Base-by-base conservation (phyloP, 306 rosid species). In the Gastrolobium bilobum region DNA sequence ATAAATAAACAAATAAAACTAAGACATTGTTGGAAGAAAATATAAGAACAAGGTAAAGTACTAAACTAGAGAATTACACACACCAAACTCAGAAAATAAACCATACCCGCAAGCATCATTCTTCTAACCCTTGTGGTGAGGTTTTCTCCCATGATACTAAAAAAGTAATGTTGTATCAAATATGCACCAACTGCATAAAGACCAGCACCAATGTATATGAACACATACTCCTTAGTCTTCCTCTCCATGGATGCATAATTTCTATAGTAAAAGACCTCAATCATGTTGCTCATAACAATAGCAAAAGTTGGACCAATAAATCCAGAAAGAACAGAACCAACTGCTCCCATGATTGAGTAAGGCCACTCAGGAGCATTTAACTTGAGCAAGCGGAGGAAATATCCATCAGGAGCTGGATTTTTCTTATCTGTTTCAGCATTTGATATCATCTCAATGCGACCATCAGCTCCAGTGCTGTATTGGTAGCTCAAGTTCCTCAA, bases 291-390 rank as follows among this genome's bases (percentile, higher is more conserved):
- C 99, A 95, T 95, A 38, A 95, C 98, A 83, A 95, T 95, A 7
- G 99, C 99, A 79, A 95, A 95, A 13, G 97, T 95, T 6, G 99
- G 98, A 37, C 99, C 97, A 26, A 95, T 95, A 73, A 92, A 93
- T 73, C 99, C 99, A 0, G 99, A 93, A 6, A 95, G 90, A 13
- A 95, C 84, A 43, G 99, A 95, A 29, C 99, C 99, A 40, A 93
- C 72, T 0, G 99, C 99, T 30, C 98, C 99, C 98, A 95, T 93
- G 65, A 95, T 91, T 9, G 98, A 95, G 87, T 95, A 95, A 2
- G 99, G 99, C 99, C 99, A 95, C 79, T 95, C 99, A 2, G 99
- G 99, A 3, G 97, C 98, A 13, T 95, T 95, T 40, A 95, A 69
- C 79, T 89, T 95, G 46, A 95, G 90, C 51, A 95, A 76, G 1